phyloP scores from a whole-genome alignment of 2,329 filamentous ascomycete species.

The Lachnum nothofagi region DNA sequence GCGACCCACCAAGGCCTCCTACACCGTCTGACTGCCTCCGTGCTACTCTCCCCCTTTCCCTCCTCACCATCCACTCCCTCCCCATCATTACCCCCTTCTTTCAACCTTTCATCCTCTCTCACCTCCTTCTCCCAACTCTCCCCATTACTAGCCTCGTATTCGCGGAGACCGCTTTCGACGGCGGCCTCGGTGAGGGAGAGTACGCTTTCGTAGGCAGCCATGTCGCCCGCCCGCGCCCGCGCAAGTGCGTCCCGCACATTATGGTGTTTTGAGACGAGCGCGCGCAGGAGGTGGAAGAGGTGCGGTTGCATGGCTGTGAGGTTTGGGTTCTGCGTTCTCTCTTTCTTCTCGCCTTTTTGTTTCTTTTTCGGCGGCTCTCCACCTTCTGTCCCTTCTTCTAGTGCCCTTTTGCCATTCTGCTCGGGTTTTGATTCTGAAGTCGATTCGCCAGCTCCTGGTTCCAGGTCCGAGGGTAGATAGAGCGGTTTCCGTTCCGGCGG shows the following conservation, averaged over 20 bases:
- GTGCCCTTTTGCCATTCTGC: constrained; percentile 38
- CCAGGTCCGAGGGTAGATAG: constrained; percentile 54
- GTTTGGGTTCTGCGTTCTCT: constrained; percentile 50
- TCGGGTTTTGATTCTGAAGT: not conserved
- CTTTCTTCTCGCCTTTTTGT: constrained; percentile 37
- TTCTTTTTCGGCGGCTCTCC: constrained; percentile 35
- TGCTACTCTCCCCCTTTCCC: constrained; percentile 48
- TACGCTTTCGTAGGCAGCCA: constrained; percentile 71
- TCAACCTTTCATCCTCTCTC: constrained; percentile 24
- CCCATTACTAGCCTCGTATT: constrained; percentile 54
- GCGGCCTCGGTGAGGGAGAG: constrained; percentile 69
- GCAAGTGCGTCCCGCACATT: constrained; percentile 83
- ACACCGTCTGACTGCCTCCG: constrained; percentile 65
- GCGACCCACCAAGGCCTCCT: constrained; percentile 84
- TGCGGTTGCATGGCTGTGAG: constrained; percentile 81
- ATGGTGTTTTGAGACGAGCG: constrained; percentile 74
- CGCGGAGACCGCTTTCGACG: constrained; percentile 66
- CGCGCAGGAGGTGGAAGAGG: constrained; percentile 83
- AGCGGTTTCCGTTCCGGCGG: constrained; percentile 66
- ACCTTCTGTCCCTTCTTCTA: constrained; percentile 35
- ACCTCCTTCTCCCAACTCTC: constrained; percentile 43
- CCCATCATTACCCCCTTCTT: constrained; percentile 27
- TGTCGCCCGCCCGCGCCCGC: constrained; percentile 60
- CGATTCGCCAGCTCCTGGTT: constrained; percentile 34
- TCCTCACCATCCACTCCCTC: constrained; percentile 34